Percentiles rank a stretch among this genome's conserved stretches.
Conservation (phyloP, 1,139 yeast species). For the Pichia kudriavzevii region DNA sequence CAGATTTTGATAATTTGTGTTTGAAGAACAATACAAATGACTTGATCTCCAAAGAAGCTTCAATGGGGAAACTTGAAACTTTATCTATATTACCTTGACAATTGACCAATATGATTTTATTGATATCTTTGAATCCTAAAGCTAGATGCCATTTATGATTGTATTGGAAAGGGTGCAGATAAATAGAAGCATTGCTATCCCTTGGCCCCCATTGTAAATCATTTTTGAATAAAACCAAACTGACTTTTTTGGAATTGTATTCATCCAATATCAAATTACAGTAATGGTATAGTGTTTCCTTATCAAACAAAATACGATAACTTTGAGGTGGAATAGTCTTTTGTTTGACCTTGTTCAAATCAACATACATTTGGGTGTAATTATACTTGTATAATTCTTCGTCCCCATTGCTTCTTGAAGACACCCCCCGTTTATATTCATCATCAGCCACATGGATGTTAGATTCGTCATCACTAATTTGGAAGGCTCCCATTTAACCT, state of each 20-base stretch:
- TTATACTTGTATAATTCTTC: background rate
- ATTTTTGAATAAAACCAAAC: slow-evolving; percentile 21
- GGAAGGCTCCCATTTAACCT: too few species aligned
- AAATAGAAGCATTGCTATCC: slow-evolving; percentile 14
- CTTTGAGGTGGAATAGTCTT: too few species aligned
- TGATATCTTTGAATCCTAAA: slow-evolving; percentile 22
- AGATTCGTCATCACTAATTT: too few species aligned
- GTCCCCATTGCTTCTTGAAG: too few species aligned
- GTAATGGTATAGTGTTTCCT: slow-evolving; percentile 26
- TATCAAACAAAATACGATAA: slow-evolving; percentile 7
- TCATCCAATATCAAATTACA: slow-evolving; percentile 23
- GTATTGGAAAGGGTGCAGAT: slow-evolving; percentile 27
- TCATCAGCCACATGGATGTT: too few species aligned
- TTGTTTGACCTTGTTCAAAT: background rate
- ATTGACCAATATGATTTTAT: slow-evolving; percentile 23
- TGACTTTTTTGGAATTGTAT: slow-evolving; percentile 10
- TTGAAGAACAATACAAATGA: slow-evolving; percentile 23
- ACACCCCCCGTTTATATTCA: too few species aligned
- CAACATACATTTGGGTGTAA: background rate
- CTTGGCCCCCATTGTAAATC: slow-evolving; percentile 24
- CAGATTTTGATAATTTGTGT: slow-evolving; percentile 21
- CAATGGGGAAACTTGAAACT: slow-evolving; percentile 17
- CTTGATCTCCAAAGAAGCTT: slow-evolving; percentile 19
- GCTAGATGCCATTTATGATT: slow-evolving; percentile 29
- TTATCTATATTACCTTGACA: slow-evolving; percentile 19